phyloP scores from a whole-genome alignment of 2,329 filamentous ascomycete species.

The Tolypocladium guangdongense region DNA sequence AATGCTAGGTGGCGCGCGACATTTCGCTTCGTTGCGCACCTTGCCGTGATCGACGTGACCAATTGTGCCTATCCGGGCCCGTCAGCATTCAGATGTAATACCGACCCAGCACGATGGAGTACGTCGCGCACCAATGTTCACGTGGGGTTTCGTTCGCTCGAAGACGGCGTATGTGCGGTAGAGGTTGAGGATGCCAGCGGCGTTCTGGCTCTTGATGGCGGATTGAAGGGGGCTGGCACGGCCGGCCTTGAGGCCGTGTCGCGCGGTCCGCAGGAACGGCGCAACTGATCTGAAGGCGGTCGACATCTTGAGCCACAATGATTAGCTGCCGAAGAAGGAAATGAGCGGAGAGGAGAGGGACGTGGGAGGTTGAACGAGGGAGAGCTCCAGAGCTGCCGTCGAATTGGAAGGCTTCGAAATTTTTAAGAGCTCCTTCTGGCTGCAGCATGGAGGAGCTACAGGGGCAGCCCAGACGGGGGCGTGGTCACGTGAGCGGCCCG shows the following conservation, averaged over 20 bases:
- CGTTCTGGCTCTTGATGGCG: slow-evolving; percentile 51
- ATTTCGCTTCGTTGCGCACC: slow-evolving; percentile 37
- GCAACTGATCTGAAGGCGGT: slow-evolving; percentile 66
- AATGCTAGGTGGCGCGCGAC: not conserved
- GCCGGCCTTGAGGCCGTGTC: slow-evolving; percentile 59
- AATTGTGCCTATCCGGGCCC: slow-evolving; percentile 60
- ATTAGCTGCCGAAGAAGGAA: slow-evolving; percentile 15
- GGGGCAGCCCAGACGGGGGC: not conserved
- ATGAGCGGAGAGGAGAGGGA: slow-evolving; percentile 8
- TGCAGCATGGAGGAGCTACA: not conserved
- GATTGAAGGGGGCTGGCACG: slow-evolving; percentile 68
- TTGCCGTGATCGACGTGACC: slow-evolving; percentile 99
- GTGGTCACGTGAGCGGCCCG: not conserved
- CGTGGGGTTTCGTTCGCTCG: slow-evolving; percentile 89
- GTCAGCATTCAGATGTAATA: not conserved
- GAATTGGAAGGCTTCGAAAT: slow-evolving; percentile 20
- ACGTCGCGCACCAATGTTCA: slow-evolving; percentile 75
- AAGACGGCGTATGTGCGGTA: slow-evolving; percentile 59
- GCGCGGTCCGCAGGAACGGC: slow-evolving; percentile 74
- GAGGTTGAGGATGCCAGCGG: slow-evolving; percentile 53
- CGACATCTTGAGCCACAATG: slow-evolving; percentile 53
- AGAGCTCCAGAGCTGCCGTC: slow-evolving; percentile 10
- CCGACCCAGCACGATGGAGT: not conserved
- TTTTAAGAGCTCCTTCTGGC: slow-evolving; percentile 21
- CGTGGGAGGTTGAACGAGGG: not conserved